Base-by-base conservation (phyloP, 257 asterid species). In the Capsicum pubescens region DNA sequence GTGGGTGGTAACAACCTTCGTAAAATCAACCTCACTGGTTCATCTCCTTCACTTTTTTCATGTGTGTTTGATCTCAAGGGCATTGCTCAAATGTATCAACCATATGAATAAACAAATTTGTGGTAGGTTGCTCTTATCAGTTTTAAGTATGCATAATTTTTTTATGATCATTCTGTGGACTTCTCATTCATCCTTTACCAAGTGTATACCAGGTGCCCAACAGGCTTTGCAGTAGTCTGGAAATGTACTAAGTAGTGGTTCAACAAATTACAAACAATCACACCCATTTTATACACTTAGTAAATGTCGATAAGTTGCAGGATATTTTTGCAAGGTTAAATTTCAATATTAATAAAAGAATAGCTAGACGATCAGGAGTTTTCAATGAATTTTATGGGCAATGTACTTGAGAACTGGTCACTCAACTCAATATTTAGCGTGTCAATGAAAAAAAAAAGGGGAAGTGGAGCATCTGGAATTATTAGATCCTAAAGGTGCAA, bases 1-100 rank as follows among this genome's bases (percentile, higher is more conserved):
- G 99, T 94, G 98, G 99, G 98, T 96, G 88, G 97, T 91, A 42
- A 94, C 99, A 96, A 96, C 91, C 91, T 94, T 88, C 92, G 92
- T 84, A 92, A 87, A 77, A 87, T 79, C 26, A 87, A 82, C 64
- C 71, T 90, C 48, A 87, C 90, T 57, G 97, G 97, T 86, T 90
- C 94, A 80, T 76, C 94, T 16, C 68, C 91, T 58, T 87, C 98
- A 86, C 84, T 88, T 88, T 92, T 93, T 84, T 90, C 93, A 32
- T 94, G 98, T 98, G 90, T 87, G 77, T 94, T 96, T 84, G 88
- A 96, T 89, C 97, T 96, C 88, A 86, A 92, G 46, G 99, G 99
- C 64, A 90, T 95, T 82, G 85, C 95, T 12, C 97, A 95, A 66
- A 95, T 95, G 99, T 96, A 94, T 87, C 93, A 91, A 84, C 94